phyloP scores from a whole-genome alignment of 306 rosid species.

The Vigna nakashimae region DNA sequence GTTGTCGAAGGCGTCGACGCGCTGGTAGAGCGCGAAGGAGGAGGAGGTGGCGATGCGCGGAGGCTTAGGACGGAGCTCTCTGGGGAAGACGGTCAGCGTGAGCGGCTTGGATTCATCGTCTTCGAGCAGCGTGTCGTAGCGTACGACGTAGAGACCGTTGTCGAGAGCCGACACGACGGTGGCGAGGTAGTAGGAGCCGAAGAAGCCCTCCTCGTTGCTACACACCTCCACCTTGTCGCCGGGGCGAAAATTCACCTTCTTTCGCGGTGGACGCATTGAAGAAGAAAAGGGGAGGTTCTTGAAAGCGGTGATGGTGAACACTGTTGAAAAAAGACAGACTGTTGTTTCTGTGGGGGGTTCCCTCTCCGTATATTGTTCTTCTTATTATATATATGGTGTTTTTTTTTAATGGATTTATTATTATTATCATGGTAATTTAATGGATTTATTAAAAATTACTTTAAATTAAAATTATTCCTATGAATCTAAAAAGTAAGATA shows the following conservation, averaged over 20 bases:
- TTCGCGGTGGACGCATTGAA: slow-evolving; percentile 46
- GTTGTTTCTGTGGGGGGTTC: too few relatives aligned
- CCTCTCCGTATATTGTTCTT: too few relatives aligned
- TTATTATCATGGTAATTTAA: too few relatives aligned
- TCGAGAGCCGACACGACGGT: slow-evolving; percentile 8
- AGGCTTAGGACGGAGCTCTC: slow-evolving; percentile 53
- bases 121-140: slow-evolving; percentile 43
- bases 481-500: too few relatives aligned
- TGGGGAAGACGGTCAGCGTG: neutral
- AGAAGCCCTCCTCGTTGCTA: slow-evolving; percentile 34
- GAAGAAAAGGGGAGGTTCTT: neutral
- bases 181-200: slow-evolving; percentile 32
- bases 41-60: neutral
- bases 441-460: too few relatives aligned
- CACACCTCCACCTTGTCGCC: slow-evolving; percentile 30
- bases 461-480: too few relatives aligned
- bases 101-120: slow-evolving; percentile 40
- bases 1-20: slow-evolving; percentile 63
- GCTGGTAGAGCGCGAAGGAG: slow-evolving; percentile 1
- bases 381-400: too few relatives aligned
- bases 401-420: too few relatives aligned
- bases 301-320: too few relatives aligned
- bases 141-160: slow-evolving; percentile 38
- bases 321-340: too few relatives aligned
- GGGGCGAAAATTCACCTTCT: neutral